Base-by-base conservation (phyloP, 2,329 filamentous ascomycete genomes). In the Thielaviopsis musarum region DNA sequence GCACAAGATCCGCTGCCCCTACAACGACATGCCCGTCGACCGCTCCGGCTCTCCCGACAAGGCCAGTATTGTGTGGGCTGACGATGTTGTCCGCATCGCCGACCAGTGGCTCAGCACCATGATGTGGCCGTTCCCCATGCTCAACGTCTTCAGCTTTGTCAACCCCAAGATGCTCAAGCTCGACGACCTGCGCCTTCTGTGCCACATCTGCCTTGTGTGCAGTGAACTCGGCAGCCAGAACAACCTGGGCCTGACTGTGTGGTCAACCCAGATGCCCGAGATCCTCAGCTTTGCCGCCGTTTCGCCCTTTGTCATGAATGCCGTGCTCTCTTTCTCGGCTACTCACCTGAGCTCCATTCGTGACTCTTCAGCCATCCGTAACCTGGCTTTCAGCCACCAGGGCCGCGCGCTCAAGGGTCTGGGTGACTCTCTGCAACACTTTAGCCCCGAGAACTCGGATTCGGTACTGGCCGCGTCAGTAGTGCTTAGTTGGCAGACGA, bases 1-100 rank as follows among this genome's bases (percentile, higher is more conserved):
- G 75, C 93, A 98, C 75, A 95, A 96, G 75, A 93, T 94, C 67
- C 87, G 91, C 68, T 98, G 93, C 73, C 93, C 95, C 66, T 98
- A 97, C 76, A 94, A 95, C 78, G 91, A 97, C 69, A 83, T 84
- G 68, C 78, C 84, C 61, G 76, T 81, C 65, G 78, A 82, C 65
- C 75, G 81, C 65, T 77, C 79, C 45, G 75, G 76, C 51, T 81
- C 80, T 64, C 81, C 82, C 63, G 77, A 79, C 65, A 82, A 80
- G 71, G 77, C 81, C 61, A 81, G 84, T 67, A 79, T 97, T 58
- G 82, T 93, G 70, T 94, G 91, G 84, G 91, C 87, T 51, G 85
- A 88, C 17, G 85, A 91, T 66, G 87, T 93, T 65, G 88, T 95
- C 72, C 80, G 80, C 57, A 82, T 84, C 63, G 85, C 97, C 66